Evolutionary conservation across 352 stramenopile genomes (phyloP), one percentile per base, ranked within the genome.

Genomic region (Pythium insidiosum): DNA sequence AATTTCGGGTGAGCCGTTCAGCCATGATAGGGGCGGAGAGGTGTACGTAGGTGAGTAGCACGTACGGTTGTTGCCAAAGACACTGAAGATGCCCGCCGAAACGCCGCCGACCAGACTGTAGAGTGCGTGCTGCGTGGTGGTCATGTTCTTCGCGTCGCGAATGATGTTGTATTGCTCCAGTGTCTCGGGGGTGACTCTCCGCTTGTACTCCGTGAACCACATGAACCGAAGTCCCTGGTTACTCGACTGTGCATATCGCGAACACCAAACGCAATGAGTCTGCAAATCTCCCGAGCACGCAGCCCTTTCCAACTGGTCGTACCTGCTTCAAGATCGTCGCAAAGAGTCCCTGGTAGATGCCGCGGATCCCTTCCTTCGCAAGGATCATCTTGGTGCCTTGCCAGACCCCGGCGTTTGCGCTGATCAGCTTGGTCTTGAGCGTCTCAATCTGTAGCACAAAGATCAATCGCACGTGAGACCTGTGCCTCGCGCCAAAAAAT

Each of bases 371-470:
- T 60, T 98, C 91, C 12, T 77, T 94, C 6, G 76, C 71, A 23
- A 97, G 57, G 58, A 98, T 97, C 56, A 92, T 84, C 53, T 91
- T 87, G 13, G 95, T 89, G 38, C 90, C 90, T 48, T 78, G 48
- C 47, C 94, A 64, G 62, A 98, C 85, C 6, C 86, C 74, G n/a
- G 80, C 76, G 52, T 98, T 98, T 5, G 94, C 70, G 58, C 97
- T 90, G 58, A 98, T 98, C 22, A 97, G 87, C 65, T 98, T 98
- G 21, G 95, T 98, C 55, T 98, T 98, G 6, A 98, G 68, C 18
- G 95, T 98, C 54, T 98, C 88, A 63, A 87, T 97, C 48, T 86
- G 29, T 31, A 61, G 9, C 28, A 50, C 24, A 40, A 18, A 9
- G 11, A 13, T 30, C 20, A 33, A 25, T 20, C 28, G 2, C 18